Base-by-base conservation (phyloP, 2,329 filamentous ascomycete species). In the Aspergillus felis region DNA sequence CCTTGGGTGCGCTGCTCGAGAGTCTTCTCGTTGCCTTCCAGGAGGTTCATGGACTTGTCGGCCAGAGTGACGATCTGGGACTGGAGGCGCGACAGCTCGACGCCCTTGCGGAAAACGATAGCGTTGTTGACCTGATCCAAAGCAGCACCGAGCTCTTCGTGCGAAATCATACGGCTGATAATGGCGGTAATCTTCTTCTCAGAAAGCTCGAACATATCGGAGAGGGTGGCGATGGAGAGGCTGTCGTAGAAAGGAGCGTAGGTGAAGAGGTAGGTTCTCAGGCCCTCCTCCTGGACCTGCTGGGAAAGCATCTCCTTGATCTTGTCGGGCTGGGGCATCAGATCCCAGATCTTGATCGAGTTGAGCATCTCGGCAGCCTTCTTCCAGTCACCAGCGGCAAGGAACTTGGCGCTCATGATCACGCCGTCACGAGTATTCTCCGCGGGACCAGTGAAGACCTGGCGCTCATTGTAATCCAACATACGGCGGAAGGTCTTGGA, bases 211-310 rank as follows among this genome's bases (percentile, higher is more conserved):
- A 99, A 99, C 94, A 99, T 99, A 65, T 81, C 82, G 61, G 91
- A 88, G 60, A 99, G 84, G 25, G 92, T 95, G 65, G 85, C 82
- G 67, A 97, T 84, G 59, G 92, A 88, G 59, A 99, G 86, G 24
- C 94, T 97, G 79, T 99, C 94, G 82, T 99, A 99, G 84, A 95
- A 99, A 54, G 94, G 94, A 41, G 95, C 94, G 78, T 99, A 99
- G 56, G 94, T 99, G 84, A 99, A 99, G 68, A 99, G 91, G 76
- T 97, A 99, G 55, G 94, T 99, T 68, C 94, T 87, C 54, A 99
- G 87, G 68, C 95, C 94, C 81, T 99, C 94, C 77, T 99, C 94
- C 77, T 99, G 95, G 72, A 97, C 96, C 82, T 99, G 94, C 75
- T 91, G 92, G 55, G 92, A 91, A 61, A 99, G 90, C 94, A 99